Base-by-base conservation (phyloP, 2,329 filamentous ascomycete genomes). In the Trichoderma cornu-damae region DNA sequence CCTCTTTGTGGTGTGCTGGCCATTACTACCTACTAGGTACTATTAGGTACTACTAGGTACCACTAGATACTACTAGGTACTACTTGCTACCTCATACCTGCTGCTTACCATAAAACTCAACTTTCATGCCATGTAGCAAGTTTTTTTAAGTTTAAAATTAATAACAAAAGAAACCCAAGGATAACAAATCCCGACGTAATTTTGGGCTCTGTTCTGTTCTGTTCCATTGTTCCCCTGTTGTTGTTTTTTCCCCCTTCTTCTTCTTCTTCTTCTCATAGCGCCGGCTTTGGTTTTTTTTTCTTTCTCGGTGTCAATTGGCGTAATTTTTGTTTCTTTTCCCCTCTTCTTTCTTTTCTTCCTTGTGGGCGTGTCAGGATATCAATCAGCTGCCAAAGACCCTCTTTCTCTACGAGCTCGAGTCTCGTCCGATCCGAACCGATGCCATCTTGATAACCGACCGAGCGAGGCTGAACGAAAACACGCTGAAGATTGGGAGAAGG, bases 391-490 rank as follows among this genome's bases (percentile, higher is more conserved):
- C 26, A 20, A 2, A 28, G 18, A 32, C 20, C 14, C 32, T 50
- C 32, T 16, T 28, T n/a, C 11, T 26, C 7, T n/a, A 14, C 46
- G 22, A 9, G n/a, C 5, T 26, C 47, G 34, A 18, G n/a, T n/a
- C 16, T 2, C 12, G 30, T 22, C 47, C 24, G 38, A 35, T 30
- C n/a, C 9, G 20, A 35, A 22, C 32, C 51, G 40, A 54, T 54
- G 30, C 51, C 12, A 37, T 54, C 40, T 37, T 54, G 20, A 54
- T 38, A 42, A 38, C 51, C 51, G 37, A 54, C 20, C 28, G n/a
- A 28, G n/a, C 51, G 51, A 46, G 40, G 4, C 11, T 6, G 5
- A 7, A 28, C 40, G 14, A 35, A 46, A 40, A 40, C 16, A 26
- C 35, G 34, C 37, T 16, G 3, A 34, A n/a, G n/a, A n/a, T n/a